Evolutionary conservation across 352 stramenopile genomes (phyloP).

Genomic region (Pseudoperonospora humuli): DNA sequence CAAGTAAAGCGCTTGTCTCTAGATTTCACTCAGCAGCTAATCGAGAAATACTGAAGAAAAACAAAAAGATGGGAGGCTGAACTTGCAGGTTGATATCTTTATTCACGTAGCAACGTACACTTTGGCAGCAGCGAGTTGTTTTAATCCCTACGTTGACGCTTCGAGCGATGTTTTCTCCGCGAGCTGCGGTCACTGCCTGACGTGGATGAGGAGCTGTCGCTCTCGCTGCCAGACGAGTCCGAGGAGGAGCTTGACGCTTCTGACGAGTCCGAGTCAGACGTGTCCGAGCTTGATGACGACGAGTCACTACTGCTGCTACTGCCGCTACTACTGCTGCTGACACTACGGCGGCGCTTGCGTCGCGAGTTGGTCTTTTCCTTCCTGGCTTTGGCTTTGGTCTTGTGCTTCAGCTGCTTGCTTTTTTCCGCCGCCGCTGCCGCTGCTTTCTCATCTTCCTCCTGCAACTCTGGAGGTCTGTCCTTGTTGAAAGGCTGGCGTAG

Average conservation of each 20-base stretch:
- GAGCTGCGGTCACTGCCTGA: slow-evolving; percentile 20
- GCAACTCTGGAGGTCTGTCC: slow-evolving; percentile 54
- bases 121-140: not conserved
- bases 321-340: slow-evolving; percentile 28
- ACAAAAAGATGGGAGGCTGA: slow-evolving; percentile 9
- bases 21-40: slow-evolving; percentile 3
- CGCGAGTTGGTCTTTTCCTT: slow-evolving; percentile 10
- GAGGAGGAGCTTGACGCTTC: slow-evolving; percentile 20
- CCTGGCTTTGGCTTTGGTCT: slow-evolving; percentile 11
- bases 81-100: slow-evolving; percentile 3
- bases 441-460: slow-evolving; percentile 30
- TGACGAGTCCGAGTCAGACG: slow-evolving; percentile 23
- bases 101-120: slow-evolving; percentile 2
- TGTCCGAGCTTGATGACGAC: slow-evolving; percentile 19
- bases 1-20: not conserved
- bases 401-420: slow-evolving; percentile 22
- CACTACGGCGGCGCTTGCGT: slow-evolving; percentile 22
- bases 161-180: slow-evolving; percentile 20
- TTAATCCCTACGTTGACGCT: slow-evolving; percentile 39
- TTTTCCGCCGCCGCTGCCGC: slow-evolving; percentile 10
- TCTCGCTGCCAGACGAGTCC: slow-evolving; percentile 23
- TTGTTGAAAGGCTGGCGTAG: slow-evolving; percentile 75
- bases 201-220: slow-evolving; percentile 22
- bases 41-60: slow-evolving; percentile 9
- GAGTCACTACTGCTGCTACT: slow-evolving; percentile 28